Percentiles rank a stretch among this genome's conserved stretches.
Evolutionary conservation across 169 alveolate species (phyloP).

Genomic region (Plasmodium ovale): DNA sequence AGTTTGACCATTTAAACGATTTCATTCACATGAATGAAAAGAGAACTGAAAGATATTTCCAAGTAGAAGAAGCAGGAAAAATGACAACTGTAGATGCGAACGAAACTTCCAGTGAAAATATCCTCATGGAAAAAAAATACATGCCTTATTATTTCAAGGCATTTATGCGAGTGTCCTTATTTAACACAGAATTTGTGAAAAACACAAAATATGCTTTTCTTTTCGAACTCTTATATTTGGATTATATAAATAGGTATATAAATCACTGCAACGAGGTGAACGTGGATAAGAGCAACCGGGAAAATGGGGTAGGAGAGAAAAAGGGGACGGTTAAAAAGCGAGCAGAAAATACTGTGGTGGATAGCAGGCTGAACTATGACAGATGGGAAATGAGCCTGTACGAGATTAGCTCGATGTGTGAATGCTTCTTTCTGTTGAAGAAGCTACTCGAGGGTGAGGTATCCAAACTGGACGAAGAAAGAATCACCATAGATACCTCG

Average conservation of each 20-base stretch:
- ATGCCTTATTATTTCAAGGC: conserved; percentile 49
- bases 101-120: not conserved
- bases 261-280: not conserved
- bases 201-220: not conserved
- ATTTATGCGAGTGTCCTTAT: conserved; percentile 8
- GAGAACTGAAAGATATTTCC: not conserved
- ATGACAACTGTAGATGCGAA: not conserved
- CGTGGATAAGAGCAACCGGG: too few species aligned
- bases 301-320: too few species aligned
- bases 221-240: conserved; percentile 8
- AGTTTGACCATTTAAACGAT: not conserved
- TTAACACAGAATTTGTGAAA: not conserved
- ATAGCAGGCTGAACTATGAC: not conserved
- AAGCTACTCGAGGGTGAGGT: not conserved
- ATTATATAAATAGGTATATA: conserved; percentile 28
- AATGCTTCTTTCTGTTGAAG: conserved; percentile 49
- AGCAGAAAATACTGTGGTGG: not conserved
- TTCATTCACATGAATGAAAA: not conserved
- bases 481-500: not conserved
- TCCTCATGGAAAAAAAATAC: not conserved
- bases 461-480: not conserved
- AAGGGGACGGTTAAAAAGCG: too few species aligned
- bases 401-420: conserved; percentile 65
- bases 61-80: not conserved
- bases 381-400: conserved; percentile 26